Percentiles rank a stretch among this genome's conserved stretches.
These are phyloP conservation scores for Heliamphora pulchella DNA, from an alignment of 179 eudicot genomes.

Conservation along the genomic window DNA sequence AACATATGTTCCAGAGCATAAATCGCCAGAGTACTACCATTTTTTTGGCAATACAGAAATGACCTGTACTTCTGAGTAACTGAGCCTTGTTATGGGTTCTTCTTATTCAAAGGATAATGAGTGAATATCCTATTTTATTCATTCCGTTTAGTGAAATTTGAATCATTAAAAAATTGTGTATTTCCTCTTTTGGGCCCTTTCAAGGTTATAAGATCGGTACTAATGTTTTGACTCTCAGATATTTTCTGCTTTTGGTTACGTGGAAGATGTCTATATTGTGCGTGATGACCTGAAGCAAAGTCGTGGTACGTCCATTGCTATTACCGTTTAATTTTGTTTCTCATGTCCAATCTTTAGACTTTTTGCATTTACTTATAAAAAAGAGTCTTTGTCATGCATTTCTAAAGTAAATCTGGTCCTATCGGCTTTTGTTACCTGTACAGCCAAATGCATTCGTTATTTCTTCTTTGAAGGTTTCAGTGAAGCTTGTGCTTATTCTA, in stretches of 20 bases:
- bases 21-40: no score
- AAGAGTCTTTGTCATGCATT: no score
- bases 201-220: constrained; percentile 1
- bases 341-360: neutral
- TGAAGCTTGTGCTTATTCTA: neutral
- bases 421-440: no score
- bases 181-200: neutral
- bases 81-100: constrained; percentile 1
- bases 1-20: no score
- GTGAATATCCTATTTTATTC: neutral
- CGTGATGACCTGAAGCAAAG: constrained; percentile 67
- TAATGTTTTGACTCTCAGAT: constrained; percentile 36
- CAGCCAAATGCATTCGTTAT: no score
- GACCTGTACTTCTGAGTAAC: neutral
- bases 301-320: constrained; percentile 47
- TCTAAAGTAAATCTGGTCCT: no score
- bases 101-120: neutral
- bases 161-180: neutral
- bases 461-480: no score
- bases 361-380: neutral
- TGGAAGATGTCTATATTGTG: constrained; percentile 67
- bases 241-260: constrained; percentile 66
- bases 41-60: no score
- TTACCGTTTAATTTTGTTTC: neutral
- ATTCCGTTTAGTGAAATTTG: neutral